Evolutionary conservation across 805 yeast genomes (phyloP), one percentile per base, ranked within the genome.

Genomic region (Hanseniaspora clermontiae): DNA sequence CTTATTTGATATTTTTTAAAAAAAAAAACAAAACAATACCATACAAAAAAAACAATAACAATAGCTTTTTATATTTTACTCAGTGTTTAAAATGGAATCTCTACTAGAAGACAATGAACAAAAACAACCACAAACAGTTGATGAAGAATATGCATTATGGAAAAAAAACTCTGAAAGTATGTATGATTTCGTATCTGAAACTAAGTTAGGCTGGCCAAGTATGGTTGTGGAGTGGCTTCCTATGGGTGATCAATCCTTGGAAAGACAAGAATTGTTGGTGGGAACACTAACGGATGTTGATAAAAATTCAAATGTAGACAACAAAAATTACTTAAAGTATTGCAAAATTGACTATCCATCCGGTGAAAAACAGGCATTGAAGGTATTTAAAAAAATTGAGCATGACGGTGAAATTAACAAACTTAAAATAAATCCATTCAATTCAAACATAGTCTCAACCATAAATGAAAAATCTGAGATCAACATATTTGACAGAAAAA

Each of bases 111-210:
- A 58, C 15, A 59, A 55, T 17, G 61, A 63, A 29, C 65, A 63
- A 12, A 61, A 55, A n/a, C 66, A 65, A 51, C 68, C 67, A 36
- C 61, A 70, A 5, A 60, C 75, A 0, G 60, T 71, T 14, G 72
- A 73, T 17, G 75, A 74, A 61, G 95, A 86, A 65, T 85, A 86
- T 65, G 81, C 83, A 59, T 67, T 85, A 60, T 86, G 95, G 95
- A 76, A 87, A 59, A 80, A 84, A 64, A 86, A 84, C 63, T 85
- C 90, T 61, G 83, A 86, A 12, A 80, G 76, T 62, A 84, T 86
- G 93, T 86, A 86, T 61, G 89, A 85, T 62, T 85, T 83, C 65
- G 87, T 86, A 36, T 80, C 84, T 50, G 93, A 86, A 64, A 83
- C 91, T 0, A 87, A 84, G 2, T 70, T 86, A 47, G 78, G 82